phyloP scores from a whole-genome alignment of 2,329 filamentous ascomycete genomes.

The Grosmannia serpens region DNA sequence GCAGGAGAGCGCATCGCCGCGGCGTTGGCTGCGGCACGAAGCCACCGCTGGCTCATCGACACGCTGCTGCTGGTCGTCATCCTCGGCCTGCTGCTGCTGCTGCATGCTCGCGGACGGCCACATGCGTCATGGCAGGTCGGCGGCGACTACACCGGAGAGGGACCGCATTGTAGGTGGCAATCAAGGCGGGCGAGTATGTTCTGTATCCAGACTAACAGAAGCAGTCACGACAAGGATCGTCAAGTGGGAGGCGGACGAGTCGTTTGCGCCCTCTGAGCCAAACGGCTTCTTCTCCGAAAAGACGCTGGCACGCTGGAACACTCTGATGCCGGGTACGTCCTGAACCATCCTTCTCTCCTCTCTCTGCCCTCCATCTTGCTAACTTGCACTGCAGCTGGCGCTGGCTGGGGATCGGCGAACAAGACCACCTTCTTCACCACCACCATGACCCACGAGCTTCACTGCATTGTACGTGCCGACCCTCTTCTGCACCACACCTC shows the following conservation, averaged over 20 bases:
- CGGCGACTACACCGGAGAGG: slow-evolving; percentile 24
- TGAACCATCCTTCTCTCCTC: neutral
- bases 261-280: slow-evolving; percentile 26
- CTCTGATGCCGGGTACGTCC: slow-evolving; percentile 26
- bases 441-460: slow-evolving; percentile 28
- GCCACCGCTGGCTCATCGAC: slow-evolving; percentile 22
- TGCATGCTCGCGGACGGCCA: slow-evolving; percentile 3
- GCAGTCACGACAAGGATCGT: slow-evolving; percentile 24
- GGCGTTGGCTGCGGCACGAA: slow-evolving; percentile 5
- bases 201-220: neutral
- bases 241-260: slow-evolving; percentile 25
- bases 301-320: slow-evolving; percentile 25
- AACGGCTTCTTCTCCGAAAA: slow-evolving; percentile 27
- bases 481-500: no score
- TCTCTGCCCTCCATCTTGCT: neutral
- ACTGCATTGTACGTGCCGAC: slow-evolving; percentile 23
- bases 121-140: slow-evolving; percentile 21
- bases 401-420: slow-evolving; percentile 21
- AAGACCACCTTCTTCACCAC: slow-evolving; percentile 27
- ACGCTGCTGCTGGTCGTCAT: slow-evolving; percentile 21
- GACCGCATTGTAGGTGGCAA: slow-evolving; percentile 19
- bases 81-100: slow-evolving; percentile 16
- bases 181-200: neutral
- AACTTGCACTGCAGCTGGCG: slow-evolving; percentile 13
- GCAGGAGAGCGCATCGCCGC: neutral